Evolutionary conservation across 768 basidiomycete species (phyloP).

Genomic region (Xerocomus spinulosus): DNA sequence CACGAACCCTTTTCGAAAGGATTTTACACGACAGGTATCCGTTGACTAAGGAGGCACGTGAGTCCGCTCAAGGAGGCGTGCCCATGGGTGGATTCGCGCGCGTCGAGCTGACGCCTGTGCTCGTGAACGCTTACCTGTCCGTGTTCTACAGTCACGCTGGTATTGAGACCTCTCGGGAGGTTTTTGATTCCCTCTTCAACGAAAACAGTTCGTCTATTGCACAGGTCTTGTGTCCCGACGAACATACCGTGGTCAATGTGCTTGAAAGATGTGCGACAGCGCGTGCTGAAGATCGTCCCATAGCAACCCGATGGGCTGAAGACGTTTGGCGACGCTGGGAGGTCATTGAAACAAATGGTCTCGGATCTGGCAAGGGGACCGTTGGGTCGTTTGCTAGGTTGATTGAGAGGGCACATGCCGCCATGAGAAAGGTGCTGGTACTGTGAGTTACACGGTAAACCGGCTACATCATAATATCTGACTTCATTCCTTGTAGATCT

Average conservation of each 20-base stretch:
- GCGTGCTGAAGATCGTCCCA: slow-evolving; percentile 39
- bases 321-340: slow-evolving; percentile 68
- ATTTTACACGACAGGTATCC: slow-evolving; percentile 44
- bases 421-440: slow-evolving; percentile 61
- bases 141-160: slow-evolving; percentile 61
- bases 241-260: slow-evolving; percentile 57
- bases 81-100: slow-evolving; percentile 44
- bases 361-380: slow-evolving; percentile 21
- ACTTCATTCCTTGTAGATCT: slow-evolving; percentile 32
- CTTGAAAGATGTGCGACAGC: slow-evolving; percentile 59
- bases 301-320: slow-evolving; percentile 50
- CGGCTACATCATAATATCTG: too few species aligned
- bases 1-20: slow-evolving; percentile 55
- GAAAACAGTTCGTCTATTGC: slow-evolving; percentile 17
- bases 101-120: slow-evolving; percentile 54
- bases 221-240: slow-evolving; percentile 40
- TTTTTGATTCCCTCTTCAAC: slow-evolving; percentile 51
- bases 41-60: not conserved
- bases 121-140: slow-evolving; percentile 78
- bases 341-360: slow-evolving; percentile 38
- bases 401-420: slow-evolving; percentile 65
- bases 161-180: slow-evolving; percentile 43
- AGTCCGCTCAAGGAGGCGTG: not conserved
- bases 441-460: slow-evolving; percentile 48
- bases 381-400: slow-evolving; percentile 37